Evolutionary conservation across 495 filamentous ascomycete genomes (phyloP), one percentile per base, ranked within the genome.

Genomic region (Annulohypoxylon stygium): DNA sequence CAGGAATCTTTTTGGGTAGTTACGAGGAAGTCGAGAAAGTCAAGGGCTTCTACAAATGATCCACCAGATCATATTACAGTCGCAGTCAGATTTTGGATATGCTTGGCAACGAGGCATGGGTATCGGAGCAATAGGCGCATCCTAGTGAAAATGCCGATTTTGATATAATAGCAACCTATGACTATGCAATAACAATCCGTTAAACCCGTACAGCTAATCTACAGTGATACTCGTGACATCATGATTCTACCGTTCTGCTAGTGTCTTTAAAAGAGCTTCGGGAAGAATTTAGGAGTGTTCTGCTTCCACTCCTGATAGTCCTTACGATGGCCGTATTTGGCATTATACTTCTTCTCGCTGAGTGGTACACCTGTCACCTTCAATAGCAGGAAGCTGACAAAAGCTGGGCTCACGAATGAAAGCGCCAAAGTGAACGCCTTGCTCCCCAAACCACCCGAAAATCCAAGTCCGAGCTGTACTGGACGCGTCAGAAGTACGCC

Each of bases 1-100:
- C 93, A 23, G 96, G 96, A 75, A 97, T 99, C 75, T 99, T 95
- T 86, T 87, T 99, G 83, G 96, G 96, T 67, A 97, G 93, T 61
- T 92, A 92, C 69, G 92, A 97, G 65, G 96, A 99, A 87, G 90
- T 99, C 25, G 92, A 97, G 83, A 98, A 97, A 87, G 92, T 98
- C 69, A 97, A 97, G 79, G 86, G 90, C 47, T 86, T 89, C 67
- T 81, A 84, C 69, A 84, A 82, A 73, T 80, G 69, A 80, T 63
- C 43, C 7, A 57, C 48, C 20, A 14, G 50, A 43, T 33, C 41
- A 41, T 47, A n/a, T n/a, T 45, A 23, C 9, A 10, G 37, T 37
- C 20, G 16, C 16, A 39, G 47, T 55, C 37, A 39, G 58, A 25
- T 51, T 59, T 59, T 39, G 11, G 30, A n/a, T 33, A 12, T 53